A percentile compares a stretch with the other conserved stretches of the same genome.
phyloP scores from a whole-genome alignment of 2,329 filamentous ascomycete genomes.

The Cercospora sesami region DNA sequence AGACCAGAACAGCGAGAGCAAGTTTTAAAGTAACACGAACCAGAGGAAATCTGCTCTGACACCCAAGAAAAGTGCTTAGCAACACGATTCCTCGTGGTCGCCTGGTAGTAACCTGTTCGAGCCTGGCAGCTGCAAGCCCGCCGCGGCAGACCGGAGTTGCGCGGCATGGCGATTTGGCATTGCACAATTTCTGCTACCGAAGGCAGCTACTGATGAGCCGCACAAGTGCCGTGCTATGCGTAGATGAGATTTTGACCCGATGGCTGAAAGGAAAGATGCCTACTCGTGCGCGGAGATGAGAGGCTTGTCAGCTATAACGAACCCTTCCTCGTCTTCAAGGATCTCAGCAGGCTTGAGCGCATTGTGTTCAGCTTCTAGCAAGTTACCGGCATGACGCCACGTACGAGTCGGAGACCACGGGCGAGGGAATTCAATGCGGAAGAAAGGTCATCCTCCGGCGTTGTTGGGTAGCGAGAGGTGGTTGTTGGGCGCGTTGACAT shows the following conservation, averaged over 20 bases:
- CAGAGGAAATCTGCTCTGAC: not conserved
- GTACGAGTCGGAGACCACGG: constrained; percentile 5
- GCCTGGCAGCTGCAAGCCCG: not conserved
- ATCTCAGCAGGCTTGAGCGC: not conserved
- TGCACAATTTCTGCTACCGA: not conserved
- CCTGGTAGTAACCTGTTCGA: constrained; percentile 1
- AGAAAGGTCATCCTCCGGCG: not conserved
- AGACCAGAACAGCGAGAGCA: not conserved
- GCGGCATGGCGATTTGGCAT: not conserved
- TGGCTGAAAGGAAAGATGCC: not conserved
- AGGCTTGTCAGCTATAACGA: not conserved
- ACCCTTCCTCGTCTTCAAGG: not conserved
- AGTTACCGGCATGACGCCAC: constrained; percentile 3
- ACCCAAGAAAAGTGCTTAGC: constrained; percentile 5
- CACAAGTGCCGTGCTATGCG: not conserved
- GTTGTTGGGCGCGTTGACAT: not conserved
- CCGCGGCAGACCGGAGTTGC: not conserved
- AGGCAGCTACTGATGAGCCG: not conserved
- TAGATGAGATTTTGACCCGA: not conserved
- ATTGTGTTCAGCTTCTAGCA: not conserved
- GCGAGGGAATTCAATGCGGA: not conserved
- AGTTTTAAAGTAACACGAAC: constrained; percentile 7
- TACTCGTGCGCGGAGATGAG: not conserved
- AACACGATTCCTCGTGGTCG: not conserved
- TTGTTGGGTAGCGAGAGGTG: not conserved